A percentile compares a stretch with the other conserved stretches of the same genome.
Conservation (phyloP, 441 rosid genomes). For the Arabidopsis lyrata region DNA sequence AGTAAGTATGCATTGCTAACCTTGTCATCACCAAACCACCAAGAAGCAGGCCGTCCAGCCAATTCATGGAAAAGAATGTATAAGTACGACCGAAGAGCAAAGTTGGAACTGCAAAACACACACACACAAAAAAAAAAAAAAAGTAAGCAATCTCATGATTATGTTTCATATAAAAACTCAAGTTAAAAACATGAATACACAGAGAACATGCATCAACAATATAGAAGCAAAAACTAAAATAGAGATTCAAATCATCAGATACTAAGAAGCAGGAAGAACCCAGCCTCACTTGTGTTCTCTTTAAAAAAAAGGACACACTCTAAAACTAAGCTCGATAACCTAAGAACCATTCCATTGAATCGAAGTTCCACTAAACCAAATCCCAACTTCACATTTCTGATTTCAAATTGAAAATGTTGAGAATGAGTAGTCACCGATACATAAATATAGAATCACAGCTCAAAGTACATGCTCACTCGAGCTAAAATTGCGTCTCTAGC, state of each 20-base stretch:
- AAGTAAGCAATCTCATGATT: neutral
- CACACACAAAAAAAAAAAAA: neutral
- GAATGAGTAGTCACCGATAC: neutral
- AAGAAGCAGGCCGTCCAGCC: slow-evolving; percentile 83
- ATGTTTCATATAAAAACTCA: neutral
- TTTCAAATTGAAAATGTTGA: neutral
- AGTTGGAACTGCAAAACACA: slow-evolving; percentile 73
- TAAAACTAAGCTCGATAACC: neutral
- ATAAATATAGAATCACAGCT: neutral
- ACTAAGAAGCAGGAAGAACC: slow-evolving; percentile 14
- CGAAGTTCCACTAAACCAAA: neutral
- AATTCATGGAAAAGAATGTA: slow-evolving; percentile 82
- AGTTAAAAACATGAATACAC: slow-evolving; percentile 6
- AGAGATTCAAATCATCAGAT: slow-evolving; percentile 18
- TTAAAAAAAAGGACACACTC: neutral
- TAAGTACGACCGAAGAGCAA: slow-evolving; percentile 89
- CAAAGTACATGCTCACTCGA: neutral
- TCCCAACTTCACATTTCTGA: slow-evolving; percentile 19
- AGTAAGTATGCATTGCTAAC: slow-evolving; percentile 50
- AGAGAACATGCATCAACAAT: slow-evolving; percentile 10
- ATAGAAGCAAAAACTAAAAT: slow-evolving; percentile 4
- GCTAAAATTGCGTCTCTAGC: neutral
- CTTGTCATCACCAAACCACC: slow-evolving; percentile 83
- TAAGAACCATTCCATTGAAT: neutral
- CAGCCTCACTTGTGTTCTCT: neutral